A percentile compares a stretch with the other conserved stretches of the same genome.
These are phyloP conservation scores for Niebla homalea DNA, from an alignment of 495 filamentous ascomycete species.

Conservation along the genomic window DNA sequence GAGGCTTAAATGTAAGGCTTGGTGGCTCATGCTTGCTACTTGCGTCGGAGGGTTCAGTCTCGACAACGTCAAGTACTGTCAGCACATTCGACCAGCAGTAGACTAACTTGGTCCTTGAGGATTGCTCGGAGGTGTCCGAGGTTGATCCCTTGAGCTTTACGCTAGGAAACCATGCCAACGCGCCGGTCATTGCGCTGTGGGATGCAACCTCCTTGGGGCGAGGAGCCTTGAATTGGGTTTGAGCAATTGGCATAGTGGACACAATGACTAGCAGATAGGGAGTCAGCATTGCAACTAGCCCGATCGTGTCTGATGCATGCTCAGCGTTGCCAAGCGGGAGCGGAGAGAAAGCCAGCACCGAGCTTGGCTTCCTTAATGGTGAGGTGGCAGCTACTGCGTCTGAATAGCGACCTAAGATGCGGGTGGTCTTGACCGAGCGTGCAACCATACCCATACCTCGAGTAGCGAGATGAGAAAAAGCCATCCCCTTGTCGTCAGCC, in stretches of 20 bases:
- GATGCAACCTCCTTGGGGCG: constrained; percentile 80
- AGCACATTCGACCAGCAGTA: constrained; percentile 98
- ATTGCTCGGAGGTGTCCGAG: constrained; percentile 29
- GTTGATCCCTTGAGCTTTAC: constrained; percentile 76
- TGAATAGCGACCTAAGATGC: constrained; percentile 87
- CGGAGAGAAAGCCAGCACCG: constrained; percentile 81
- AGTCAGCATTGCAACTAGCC: constrained; percentile 88
- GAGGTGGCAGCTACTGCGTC: constrained; percentile 38
- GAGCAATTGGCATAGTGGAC: constrained; percentile 87
- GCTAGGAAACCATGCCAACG: constrained; percentile 92
- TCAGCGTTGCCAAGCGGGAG: constrained; percentile 87
- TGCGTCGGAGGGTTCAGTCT: constrained; percentile 48
- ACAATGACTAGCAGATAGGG: constrained; percentile 93
- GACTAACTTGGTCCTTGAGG: constrained; percentile 72
- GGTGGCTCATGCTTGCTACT: constrained; percentile 55
- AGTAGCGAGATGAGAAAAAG: constrained; percentile 92
- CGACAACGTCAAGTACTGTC: constrained; percentile 78
- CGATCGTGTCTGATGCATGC: constrained; percentile 74
- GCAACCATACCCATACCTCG: constrained; percentile 76
- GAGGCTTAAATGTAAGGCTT: constrained; percentile 61
- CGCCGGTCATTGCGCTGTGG: constrained; percentile 83
- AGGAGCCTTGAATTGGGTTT: constrained; percentile 87
- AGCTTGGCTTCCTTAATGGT: constrained; percentile 78
- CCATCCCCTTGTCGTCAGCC: constrained; percentile 93
- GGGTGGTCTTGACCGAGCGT: constrained; percentile 73